These are phyloP conservation scores for Globisporangium uncinulatum DNA, from an alignment of 352 stramenopile species.

Conservation along the genomic window DNA sequence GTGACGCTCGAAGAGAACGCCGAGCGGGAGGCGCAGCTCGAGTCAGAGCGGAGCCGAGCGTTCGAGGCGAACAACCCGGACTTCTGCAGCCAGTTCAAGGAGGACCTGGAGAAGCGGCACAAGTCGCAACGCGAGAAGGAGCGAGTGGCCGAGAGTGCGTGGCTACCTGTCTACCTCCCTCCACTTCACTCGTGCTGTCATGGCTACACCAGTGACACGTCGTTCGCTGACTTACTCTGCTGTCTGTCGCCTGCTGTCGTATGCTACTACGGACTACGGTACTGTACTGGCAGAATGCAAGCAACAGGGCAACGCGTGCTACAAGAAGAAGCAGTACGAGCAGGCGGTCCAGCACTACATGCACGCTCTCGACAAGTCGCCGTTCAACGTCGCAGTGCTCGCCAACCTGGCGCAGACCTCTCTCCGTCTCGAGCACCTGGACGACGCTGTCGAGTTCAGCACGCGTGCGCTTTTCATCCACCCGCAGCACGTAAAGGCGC, in stretches of 20 bases:
- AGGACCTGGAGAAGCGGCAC: constrained; percentile 62
- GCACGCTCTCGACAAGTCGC: constrained; percentile 48
- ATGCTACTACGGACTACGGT: constrained; percentile 2
- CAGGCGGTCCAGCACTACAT: constrained; percentile 60
- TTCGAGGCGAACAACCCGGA: constrained; percentile 76
- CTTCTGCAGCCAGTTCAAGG: constrained; percentile 75
- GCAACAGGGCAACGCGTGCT: constrained; percentile 46
- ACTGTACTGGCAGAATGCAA: constrained; percentile 38
- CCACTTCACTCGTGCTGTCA: too few relatives aligned
- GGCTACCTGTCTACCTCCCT: too few relatives aligned
- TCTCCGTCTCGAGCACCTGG: constrained; percentile 35
- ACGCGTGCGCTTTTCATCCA: constrained; percentile 56
- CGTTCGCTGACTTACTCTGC: too few relatives aligned
- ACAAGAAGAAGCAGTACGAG: constrained; percentile 53
- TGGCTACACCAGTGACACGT: too few relatives aligned
- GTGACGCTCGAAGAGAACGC: constrained; percentile 58
- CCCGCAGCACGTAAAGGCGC: constrained; percentile 54
- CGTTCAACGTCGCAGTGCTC: constrained; percentile 55
- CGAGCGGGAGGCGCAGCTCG: constrained; percentile 39
- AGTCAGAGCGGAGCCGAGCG: constrained; percentile 59
- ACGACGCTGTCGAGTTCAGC: constrained; percentile 69
- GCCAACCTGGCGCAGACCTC: constrained; percentile 70
- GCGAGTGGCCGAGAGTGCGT: constrained; percentile 46
- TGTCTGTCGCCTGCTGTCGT: too few relatives aligned
- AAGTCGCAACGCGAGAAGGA: constrained; percentile 46